phyloP scores from a whole-genome alignment of 257 asterid species.

The Solanum neorickii region DNA sequence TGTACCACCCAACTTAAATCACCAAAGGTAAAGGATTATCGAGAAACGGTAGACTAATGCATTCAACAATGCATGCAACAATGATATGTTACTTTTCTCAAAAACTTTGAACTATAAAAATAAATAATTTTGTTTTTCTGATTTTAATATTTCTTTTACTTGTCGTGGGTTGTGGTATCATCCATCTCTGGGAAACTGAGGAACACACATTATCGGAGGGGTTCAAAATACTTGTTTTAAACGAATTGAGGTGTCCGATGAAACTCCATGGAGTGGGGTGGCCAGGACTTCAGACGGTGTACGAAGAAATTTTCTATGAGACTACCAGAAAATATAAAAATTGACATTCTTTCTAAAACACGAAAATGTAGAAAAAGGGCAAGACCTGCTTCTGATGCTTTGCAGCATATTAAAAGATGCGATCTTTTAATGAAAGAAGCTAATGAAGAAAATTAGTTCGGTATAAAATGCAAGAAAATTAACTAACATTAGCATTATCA shows the following conservation, averaged over 20 bases:
- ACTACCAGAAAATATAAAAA: neutral
- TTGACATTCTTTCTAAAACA: neutral
- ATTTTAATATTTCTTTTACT: neutral
- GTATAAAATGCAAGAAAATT: neutral
- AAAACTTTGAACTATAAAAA: too few relatives aligned
- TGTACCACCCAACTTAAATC: too few relatives aligned
- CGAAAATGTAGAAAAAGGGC: neutral
- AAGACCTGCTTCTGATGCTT: neutral
- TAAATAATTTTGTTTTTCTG: too few relatives aligned
- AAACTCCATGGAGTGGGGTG: neutral
- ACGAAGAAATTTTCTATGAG: neutral
- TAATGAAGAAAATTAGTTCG: neutral
- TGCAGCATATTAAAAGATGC: neutral
- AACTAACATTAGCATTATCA: neutral
- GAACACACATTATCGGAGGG: neutral
- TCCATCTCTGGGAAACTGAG: neutral
- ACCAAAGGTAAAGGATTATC: too few relatives aligned
- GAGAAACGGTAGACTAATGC: too few relatives aligned
- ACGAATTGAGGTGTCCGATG: neutral
- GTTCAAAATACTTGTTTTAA: neutral
- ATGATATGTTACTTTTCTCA: too few relatives aligned
- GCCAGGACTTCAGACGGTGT: neutral
- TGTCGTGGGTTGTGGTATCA: neutral
- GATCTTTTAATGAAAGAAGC: neutral
- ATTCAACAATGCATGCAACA: too few relatives aligned